phyloP scores from a whole-genome alignment of 2,329 filamentous ascomycete species.

The Pseudomassariella vexata region DNA sequence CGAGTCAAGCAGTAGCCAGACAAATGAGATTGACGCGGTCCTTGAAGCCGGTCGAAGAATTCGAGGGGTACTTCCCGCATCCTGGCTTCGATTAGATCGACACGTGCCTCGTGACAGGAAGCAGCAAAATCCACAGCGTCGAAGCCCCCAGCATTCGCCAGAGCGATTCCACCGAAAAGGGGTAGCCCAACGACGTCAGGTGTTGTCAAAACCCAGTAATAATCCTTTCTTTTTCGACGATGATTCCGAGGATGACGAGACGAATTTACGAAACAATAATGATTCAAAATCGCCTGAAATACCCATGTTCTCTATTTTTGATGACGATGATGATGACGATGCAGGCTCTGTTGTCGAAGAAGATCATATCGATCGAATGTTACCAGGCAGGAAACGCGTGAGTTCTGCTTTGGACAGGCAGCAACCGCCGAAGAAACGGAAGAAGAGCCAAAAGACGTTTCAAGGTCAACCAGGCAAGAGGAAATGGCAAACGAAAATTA shows the following conservation, averaged over 20 bases:
- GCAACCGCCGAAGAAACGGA: constrained; percentile 21
- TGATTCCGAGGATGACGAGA: constrained; percentile 37
- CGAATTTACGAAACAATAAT: constrained; percentile 15
- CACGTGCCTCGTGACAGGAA: constrained; percentile 27
- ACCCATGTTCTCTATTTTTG: constrained; percentile 13
- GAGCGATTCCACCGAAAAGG: constrained; percentile 37
- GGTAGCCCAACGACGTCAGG: constrained; percentile 40
- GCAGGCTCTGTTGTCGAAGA: constrained; percentile 42
- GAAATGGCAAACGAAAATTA: constrained; percentile 25
- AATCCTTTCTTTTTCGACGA: constrained; percentile 38
- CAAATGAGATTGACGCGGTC: constrained; percentile 14
- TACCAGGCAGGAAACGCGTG: constrained; percentile 35
- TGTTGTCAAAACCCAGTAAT: constrained; percentile 20
- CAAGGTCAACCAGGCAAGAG: constrained; percentile 16
- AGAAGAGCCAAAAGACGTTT: constrained; percentile 25
- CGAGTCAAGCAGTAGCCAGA: constrained; percentile 16
- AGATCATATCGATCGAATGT: constrained; percentile 46
- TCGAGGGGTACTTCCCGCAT: constrained; percentile 59
- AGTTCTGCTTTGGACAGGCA: constrained; percentile 15
- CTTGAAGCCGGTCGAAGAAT: constrained; percentile 35
- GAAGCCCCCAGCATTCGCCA: constrained; percentile 27
- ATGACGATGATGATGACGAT: constrained; percentile 29
- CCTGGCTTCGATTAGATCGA: constrained; percentile 58
- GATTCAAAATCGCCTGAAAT: constrained; percentile 5
- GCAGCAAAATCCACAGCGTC: constrained; percentile 21